These are phyloP conservation scores for Eucalyptus caleyi DNA, from an alignment of 345 rosid species.

Conservation along the genomic window DNA sequence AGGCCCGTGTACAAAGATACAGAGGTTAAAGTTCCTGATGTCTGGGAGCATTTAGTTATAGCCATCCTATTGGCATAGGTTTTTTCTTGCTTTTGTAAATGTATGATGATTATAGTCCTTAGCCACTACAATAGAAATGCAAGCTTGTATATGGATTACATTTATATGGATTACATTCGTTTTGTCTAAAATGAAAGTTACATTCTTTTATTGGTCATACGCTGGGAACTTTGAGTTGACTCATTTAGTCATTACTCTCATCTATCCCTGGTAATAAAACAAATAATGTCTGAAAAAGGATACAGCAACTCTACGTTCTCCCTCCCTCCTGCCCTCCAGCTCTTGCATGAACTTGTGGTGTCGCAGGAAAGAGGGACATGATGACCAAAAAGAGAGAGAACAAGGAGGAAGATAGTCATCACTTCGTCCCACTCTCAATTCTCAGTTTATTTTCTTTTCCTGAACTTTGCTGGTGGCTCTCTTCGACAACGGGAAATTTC, in stretches of 20 bases:
- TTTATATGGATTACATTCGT: not conserved
- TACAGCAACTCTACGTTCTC: too few species aligned
- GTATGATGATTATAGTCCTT: not conserved
- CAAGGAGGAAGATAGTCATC: too few species aligned
- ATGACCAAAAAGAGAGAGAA: too few species aligned
- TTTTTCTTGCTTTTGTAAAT: not conserved
- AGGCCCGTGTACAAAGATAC: not conserved
- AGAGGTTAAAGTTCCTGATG: not conserved
- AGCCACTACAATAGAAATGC: not conserved
- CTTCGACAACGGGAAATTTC: too few species aligned
- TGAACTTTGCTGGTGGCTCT: too few species aligned
- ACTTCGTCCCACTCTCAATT: too few species aligned
- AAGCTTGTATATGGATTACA: not conserved
- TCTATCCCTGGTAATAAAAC: too few species aligned
- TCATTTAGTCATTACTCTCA: not conserved
- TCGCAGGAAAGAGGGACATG: too few species aligned
- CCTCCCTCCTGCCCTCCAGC: not conserved
- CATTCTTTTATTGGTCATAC: not conserved
- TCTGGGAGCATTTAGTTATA: not conserved
- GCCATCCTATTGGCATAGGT: not conserved
- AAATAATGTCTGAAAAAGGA: too few species aligned
- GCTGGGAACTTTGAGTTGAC: too few species aligned
- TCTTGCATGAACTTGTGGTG: fast-evolving
- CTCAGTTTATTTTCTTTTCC: too few species aligned
- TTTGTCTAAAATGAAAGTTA: not conserved